Evolutionary conservation across 306 rosid species (phyloP).

Genomic region (Dryas alaskensis): DNA sequence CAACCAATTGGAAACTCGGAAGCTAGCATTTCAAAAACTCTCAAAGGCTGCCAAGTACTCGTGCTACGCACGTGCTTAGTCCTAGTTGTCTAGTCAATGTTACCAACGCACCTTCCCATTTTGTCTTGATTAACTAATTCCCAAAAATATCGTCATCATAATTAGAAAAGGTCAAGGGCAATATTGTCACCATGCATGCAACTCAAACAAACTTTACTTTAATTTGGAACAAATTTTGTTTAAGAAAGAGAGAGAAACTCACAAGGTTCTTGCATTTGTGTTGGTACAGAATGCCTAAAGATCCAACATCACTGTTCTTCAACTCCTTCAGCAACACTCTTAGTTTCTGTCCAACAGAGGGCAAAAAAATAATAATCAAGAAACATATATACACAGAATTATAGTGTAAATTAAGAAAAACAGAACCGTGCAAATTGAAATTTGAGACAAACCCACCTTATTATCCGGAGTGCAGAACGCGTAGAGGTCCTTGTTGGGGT

Average conservation of each 20-base stretch:
- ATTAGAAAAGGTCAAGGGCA: not conserved
- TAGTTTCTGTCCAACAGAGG: slow-evolving; percentile 28
- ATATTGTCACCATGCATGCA: too few relatives aligned
- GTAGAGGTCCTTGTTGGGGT: not conserved
- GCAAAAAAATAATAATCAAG: too few relatives aligned
- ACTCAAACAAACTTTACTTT: not conserved
- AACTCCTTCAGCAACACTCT: slow-evolving; percentile 43
- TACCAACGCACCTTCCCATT: not conserved
- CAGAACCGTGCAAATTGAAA: not conserved
- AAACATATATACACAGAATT: not conserved
- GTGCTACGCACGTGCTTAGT: slow-evolving; percentile 9
- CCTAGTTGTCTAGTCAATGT: too few relatives aligned
- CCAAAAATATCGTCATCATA: not conserved
- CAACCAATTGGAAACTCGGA: not conserved
- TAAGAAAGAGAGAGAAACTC: slow-evolving; percentile 33
- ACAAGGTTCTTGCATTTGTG: slow-evolving; percentile 49
- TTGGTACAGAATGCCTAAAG: slow-evolving; percentile 21
- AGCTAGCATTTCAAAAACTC: not conserved
- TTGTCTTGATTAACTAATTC: not conserved
- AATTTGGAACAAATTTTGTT: not conserved
- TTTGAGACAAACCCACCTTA: slow-evolving; percentile 34
- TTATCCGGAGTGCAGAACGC: slow-evolving; percentile 42
- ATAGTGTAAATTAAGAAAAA: not conserved
- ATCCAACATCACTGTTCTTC: slow-evolving; percentile 51
- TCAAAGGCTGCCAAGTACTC: not conserved